These are phyloP conservation scores for Fusarium sp. DNA, from an alignment of 2,329 filamentous ascomycete species.

Conservation along the genomic window DNA sequence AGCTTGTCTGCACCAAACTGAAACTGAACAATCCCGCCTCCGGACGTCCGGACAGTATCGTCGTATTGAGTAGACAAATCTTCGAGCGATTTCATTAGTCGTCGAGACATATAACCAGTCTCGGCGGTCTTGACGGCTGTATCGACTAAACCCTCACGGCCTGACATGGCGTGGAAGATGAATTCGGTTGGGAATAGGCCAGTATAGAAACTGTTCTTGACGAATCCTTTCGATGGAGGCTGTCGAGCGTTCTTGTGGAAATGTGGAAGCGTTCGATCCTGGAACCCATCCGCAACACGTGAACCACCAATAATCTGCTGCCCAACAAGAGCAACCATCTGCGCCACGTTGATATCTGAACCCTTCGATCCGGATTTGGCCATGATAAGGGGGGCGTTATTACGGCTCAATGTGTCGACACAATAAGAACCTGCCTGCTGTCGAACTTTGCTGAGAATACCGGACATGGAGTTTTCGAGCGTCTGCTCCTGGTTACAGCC, in stretches of 20 bases:
- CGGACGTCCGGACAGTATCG: slow-evolving; percentile 91
- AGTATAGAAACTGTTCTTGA: slow-evolving; percentile 96
- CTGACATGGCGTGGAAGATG: slow-evolving; percentile 97
- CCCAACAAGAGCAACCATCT: slow-evolving; percentile 97
- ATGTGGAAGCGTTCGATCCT: slow-evolving; percentile 92
- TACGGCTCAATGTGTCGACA: slow-evolving; percentile 87
- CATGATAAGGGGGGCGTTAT: slow-evolving; percentile 96
- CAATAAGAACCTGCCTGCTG: slow-evolving; percentile 91
- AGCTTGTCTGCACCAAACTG: slow-evolving; percentile 96
- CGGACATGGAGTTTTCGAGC: slow-evolving; percentile 88
- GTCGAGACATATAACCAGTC: slow-evolving; percentile 98
- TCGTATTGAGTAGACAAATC: slow-evolving; percentile 95
- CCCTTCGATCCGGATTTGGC: slow-evolving; percentile 97
- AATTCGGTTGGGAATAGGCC: slow-evolving; percentile 92
- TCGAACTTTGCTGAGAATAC: slow-evolving; percentile 91
- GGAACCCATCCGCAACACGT: slow-evolving; percentile 95
- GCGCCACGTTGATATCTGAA: slow-evolving; percentile 96
- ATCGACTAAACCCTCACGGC: slow-evolving; percentile 97
- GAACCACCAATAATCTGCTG: slow-evolving; percentile 97
- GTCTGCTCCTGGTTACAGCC: slow-evolving; percentile 94
- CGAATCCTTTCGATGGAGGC: slow-evolving; percentile 96
- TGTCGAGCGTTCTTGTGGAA: slow-evolving; percentile 93
- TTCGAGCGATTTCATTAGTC: slow-evolving; percentile 97
- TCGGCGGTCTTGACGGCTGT: slow-evolving; percentile 99
- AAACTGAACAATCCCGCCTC: slow-evolving; percentile 91